Base-by-base conservation (phyloP, 306 rosid genomes). In the Arachis hypogaea region DNA sequence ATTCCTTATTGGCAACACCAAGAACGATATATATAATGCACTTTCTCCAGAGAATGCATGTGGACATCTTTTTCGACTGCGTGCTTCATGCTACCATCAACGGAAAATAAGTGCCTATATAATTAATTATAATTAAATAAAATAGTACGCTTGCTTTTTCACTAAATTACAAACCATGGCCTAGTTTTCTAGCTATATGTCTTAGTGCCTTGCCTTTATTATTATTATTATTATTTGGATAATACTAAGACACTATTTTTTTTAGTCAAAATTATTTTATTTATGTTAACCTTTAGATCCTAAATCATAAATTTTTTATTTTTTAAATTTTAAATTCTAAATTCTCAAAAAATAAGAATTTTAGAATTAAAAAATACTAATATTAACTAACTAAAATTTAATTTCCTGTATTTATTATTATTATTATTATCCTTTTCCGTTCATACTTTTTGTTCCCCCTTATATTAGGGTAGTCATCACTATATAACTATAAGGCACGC, bases 161-260 rank as follows among this genome's bases (percentile, higher is more conserved):
- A 58, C 84, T 65, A 80, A 63, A 77, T 85, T 85, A 87, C 85
- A 64, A 41, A 77, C 72, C 12, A 58, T 59, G 11, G 45, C 68
- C 68, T 70, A 33, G 38, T 33, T 33, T 33, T 33, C 38, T 33
- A 1, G 2, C 12, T 30, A 6, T 40, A 29, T 69, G 63, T 55
- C 74, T 18, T 7, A 46, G 72, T 51, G 77, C 52, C 6, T 29
- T 65, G 52, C 49, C 71, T 36, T 57, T 68, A 40, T n/a, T 9
- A 11, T 33, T 33, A 33, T 33, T 33, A 33, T 33, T 33, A 33
- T 33, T 33, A 33, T 33, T 33, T 33, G 38, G 11, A 22, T 22
- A 22, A 22, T 22, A 22, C 28, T 22, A 22, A 22, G 28, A 1
- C 28, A 22, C 28, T 22, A 22, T 22, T 22, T 22, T 14, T 22